Conservation (phyloP, 1,284 basidiomycete species). For the Sparassis latifolia region DNA sequence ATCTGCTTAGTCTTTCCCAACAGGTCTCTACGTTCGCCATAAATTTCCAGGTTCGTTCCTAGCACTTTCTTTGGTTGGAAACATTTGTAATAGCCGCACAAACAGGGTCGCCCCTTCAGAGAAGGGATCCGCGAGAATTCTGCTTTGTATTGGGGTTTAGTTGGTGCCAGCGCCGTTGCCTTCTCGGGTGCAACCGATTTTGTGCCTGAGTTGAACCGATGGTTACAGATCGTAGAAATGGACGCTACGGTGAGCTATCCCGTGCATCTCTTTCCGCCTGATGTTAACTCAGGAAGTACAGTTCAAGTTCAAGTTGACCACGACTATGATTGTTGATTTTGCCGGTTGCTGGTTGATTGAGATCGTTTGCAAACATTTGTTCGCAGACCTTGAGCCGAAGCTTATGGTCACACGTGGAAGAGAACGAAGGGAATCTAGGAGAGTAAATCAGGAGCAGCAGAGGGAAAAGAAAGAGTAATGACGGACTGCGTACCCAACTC, state of each 20-base stretch:
- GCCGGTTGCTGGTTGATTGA: conserved; percentile 85
- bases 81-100: background rate
- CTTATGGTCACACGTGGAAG: conserved; percentile 79
- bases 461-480: conserved; percentile 3
- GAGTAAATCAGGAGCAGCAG: conserved; percentile 3
- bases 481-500: background rate
- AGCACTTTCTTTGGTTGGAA: background rate
- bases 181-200: conserved; percentile 93
- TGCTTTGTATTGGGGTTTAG: conserved; percentile 85
- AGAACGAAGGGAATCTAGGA: conserved; percentile 50
- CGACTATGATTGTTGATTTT: conserved; percentile 86
- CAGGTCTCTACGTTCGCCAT: conserved; percentile 96
- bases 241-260: conserved; percentile 46
- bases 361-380: conserved; percentile 76
- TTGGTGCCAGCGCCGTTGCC: conserved; percentile 83
- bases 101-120: conserved; percentile 86
- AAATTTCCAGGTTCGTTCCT: conserved; percentile 74
- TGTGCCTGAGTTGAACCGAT: conserved; percentile 91
- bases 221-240: conserved; percentile 98
- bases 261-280: background rate
- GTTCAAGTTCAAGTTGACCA: conserved; percentile 79
- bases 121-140: conserved; percentile 93
- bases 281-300: conserved; percentile 21
- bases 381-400: conserved; percentile 86
- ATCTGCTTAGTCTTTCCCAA: conserved; percentile 87